Percentiles rank a stretch among this genome's conserved stretches.
Evolutionary conservation across 2,329 filamentous ascomycete species (phyloP).

Genomic region (Emergomyces africanus): DNA sequence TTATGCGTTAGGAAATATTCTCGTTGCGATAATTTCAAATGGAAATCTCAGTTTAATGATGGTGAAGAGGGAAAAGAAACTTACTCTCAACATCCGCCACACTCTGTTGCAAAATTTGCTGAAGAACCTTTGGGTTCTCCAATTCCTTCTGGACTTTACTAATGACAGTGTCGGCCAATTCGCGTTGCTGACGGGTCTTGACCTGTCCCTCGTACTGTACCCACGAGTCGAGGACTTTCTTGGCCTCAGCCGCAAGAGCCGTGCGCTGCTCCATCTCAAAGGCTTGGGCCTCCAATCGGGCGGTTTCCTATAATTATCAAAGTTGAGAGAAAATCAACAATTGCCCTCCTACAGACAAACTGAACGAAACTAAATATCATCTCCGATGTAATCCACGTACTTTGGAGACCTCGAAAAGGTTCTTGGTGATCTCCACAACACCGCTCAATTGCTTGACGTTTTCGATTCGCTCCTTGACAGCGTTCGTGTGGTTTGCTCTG

Average conservation of each 20-base stretch:
- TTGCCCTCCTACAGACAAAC: not conserved
- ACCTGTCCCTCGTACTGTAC: slow-evolving; percentile 97
- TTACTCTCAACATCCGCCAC: slow-evolving; percentile 91
- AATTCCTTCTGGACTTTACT: slow-evolving; percentile 98
- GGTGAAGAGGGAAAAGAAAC: no score
- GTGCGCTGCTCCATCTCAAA: slow-evolving; percentile 97
- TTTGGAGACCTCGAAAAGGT: slow-evolving; percentile 96
- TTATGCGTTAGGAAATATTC: slow-evolving; percentile 9
- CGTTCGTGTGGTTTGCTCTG: slow-evolving; percentile 84
- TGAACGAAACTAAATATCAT: not conserved
- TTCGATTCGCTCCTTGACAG: slow-evolving; percentile 87
- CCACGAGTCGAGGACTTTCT: slow-evolving; percentile 94
- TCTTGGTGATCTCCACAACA: slow-evolving; percentile 94
- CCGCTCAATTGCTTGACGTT: slow-evolving; percentile 89
- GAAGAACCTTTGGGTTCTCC: slow-evolving; percentile 90
- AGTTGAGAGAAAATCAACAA: not conserved
- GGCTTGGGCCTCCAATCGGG: slow-evolving; percentile 85
- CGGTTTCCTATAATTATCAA: slow-evolving; percentile 64
- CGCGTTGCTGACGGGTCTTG: slow-evolving; percentile 96
- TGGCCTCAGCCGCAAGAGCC: slow-evolving; percentile 81
- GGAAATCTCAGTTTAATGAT: no score
- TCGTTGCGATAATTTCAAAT: not conserved
- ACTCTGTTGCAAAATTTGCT: slow-evolving; percentile 97
- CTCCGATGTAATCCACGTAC: slow-evolving; percentile 37
- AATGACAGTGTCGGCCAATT: slow-evolving; percentile 86